Evolutionary conservation across 495 filamentous ascomycete genomes (phyloP).

Genomic region (Podospora tetraspora): DNA sequence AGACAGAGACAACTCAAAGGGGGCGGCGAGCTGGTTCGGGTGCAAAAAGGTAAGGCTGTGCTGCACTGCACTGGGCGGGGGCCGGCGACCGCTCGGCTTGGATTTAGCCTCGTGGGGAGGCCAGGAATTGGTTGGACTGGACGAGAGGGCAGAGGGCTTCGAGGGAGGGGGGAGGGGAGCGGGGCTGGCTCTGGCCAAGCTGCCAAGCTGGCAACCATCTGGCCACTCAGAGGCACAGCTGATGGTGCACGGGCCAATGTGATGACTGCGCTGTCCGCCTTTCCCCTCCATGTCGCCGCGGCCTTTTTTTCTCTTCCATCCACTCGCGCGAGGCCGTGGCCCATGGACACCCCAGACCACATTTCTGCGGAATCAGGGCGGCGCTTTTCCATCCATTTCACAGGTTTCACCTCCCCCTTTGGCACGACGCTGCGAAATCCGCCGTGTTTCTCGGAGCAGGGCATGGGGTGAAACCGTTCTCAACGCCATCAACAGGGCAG

Average conservation of each 20-base stretch:
- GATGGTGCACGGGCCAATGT: conserved; percentile 19
- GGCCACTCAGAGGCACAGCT: conserved; percentile 6
- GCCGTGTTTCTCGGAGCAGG: neutral
- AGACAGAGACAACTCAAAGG: conserved; percentile 16
- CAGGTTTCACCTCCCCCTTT: conserved; percentile 5
- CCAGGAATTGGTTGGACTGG: conserved; percentile 20
- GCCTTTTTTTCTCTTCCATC: conserved; percentile 1
- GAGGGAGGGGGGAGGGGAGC: conserved; percentile 10
- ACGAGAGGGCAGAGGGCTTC: conserved; percentile 4
- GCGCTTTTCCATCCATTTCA: conserved; percentile 3
- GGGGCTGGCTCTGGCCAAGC: conserved; percentile 14
- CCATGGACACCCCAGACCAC: neutral
- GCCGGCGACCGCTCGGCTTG: conserved; percentile 27
- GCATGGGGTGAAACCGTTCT: neutral
- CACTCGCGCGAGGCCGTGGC: neutral
- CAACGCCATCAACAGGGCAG: neutral
- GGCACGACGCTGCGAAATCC: neutral
- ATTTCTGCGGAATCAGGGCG: neutral
- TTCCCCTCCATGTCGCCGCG: conserved; percentile 6
- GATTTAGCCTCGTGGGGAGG: conserved; percentile 34
- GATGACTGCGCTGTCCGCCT: conserved; percentile 8
- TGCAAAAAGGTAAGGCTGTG: conserved; percentile 36
- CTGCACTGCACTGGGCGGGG: conserved; percentile 15
- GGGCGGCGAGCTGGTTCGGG: conserved; percentile 10
- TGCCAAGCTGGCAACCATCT: neutral